Conservation (phyloP, 495 filamentous ascomycete species). For the Penicillium herquei region DNA sequence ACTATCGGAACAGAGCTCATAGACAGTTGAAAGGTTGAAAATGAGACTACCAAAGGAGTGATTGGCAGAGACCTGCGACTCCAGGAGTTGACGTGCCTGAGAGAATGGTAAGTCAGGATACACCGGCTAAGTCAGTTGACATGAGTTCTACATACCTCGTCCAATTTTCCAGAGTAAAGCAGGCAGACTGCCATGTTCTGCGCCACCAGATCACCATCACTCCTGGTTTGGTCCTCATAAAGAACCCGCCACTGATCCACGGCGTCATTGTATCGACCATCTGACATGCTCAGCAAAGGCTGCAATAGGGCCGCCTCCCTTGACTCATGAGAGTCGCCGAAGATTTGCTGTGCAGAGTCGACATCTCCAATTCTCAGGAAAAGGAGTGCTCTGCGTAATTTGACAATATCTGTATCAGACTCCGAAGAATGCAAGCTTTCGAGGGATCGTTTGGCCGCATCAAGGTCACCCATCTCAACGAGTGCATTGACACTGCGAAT, state of each 20-base stretch:
- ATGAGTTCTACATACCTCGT: slow-evolving; percentile 54
- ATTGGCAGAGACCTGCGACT: slow-evolving; percentile 57
- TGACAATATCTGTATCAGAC: slow-evolving; percentile 33
- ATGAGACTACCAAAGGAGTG: slow-evolving; percentile 69
- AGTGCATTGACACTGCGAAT: slow-evolving; percentile 75
- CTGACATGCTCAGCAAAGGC: slow-evolving; percentile 74
- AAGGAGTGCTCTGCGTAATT: slow-evolving; percentile 59
- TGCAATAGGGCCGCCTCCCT: slow-evolving; percentile 43
- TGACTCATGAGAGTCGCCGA: slow-evolving; percentile 19
- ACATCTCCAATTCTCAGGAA: slow-evolving; percentile 76
- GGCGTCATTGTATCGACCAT: slow-evolving; percentile 67
- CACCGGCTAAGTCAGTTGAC: background rate
- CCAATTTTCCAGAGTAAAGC: slow-evolving; percentile 73
- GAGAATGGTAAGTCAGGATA: slow-evolving; percentile 7
- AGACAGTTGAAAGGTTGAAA: slow-evolving; percentile 89
- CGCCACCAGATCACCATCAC: slow-evolving; percentile 51
- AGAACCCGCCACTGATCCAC: slow-evolving; percentile 61
- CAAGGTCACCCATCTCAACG: slow-evolving; percentile 87
- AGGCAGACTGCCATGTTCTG: slow-evolving; percentile 82
- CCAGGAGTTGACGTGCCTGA: slow-evolving; percentile 59
- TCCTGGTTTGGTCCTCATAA: slow-evolving; percentile 30
- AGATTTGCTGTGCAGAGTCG: slow-evolving; percentile 57
- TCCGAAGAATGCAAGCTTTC: slow-evolving; percentile 36
- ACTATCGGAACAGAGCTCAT: slow-evolving; percentile 84
- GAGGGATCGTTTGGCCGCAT: slow-evolving; percentile 70